Conservation (phyloP, 768 basidiomycete species). For the Tricholoma flavovirens region DNA sequence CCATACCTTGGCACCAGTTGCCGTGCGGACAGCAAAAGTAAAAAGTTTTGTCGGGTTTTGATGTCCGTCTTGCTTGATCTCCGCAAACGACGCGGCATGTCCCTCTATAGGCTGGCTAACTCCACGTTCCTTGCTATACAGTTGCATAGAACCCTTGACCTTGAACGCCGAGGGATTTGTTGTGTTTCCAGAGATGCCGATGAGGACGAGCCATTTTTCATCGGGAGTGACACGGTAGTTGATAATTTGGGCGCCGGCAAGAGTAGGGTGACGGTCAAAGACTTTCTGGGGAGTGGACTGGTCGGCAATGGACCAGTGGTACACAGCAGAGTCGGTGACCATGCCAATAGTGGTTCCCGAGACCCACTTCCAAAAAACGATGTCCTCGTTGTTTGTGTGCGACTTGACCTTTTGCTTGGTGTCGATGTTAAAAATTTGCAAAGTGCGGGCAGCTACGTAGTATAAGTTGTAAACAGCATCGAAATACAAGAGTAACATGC, state of each 20-base stretch:
- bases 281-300: conserved; percentile 83
- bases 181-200: conserved; percentile 90
- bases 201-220: conserved; percentile 95
- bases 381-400: conserved; percentile 88
- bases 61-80: conserved; percentile 86
- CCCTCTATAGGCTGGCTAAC: conserved; percentile 99
- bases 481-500: conserved; percentile 35
- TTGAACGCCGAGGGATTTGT: conserved; percentile 96
- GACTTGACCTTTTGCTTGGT: conserved; percentile 97
- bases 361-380: conserved; percentile 99
- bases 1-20: conserved; percentile 93
- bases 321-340: conserved; percentile 91
- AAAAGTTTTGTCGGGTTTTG: conserved; percentile 86
- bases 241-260: conserved; percentile 94
- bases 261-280: conserved; percentile 94
- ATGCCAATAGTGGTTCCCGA: conserved; percentile 87
- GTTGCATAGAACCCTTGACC: conserved; percentile 97
- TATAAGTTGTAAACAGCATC: conserved; percentile 10
- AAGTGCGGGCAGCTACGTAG: conserved; percentile 77
- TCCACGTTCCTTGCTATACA: conserved; percentile 87
- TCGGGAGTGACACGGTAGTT: conserved; percentile 92
- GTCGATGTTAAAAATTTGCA: conserved; percentile 98
- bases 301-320: conserved; percentile 83
- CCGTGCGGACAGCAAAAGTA: conserved; percentile 91
- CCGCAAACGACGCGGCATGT: conserved; percentile 94